Evolutionary conservation across 306 rosid genomes (phyloP), one percentile per base, ranked within the genome.

Genomic region (Castanea sativa): DNA sequence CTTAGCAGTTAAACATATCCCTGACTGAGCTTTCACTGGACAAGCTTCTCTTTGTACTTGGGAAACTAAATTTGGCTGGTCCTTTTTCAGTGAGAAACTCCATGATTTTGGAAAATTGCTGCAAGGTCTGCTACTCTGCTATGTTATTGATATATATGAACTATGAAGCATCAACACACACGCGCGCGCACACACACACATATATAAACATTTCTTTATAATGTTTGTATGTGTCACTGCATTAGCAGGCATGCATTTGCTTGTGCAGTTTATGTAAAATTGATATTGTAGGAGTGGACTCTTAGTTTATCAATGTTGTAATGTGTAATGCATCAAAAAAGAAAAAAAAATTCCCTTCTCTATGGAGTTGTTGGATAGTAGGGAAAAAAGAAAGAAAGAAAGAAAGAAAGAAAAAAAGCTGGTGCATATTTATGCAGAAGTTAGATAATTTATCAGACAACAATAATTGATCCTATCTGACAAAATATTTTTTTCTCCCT

Each of bases 1-100:
- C 82, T 83, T 87, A 78, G 81, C 92, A 94, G 99, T 77, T 90
- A 83, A 80, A 86, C 65, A 71, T 92, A 73, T 91, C 88, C 84
- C 74, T 94, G 73, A 87, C 85, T 67, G 97, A 94, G 90, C 89
- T 84, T 80, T 91, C 99, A 6, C 71, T 94, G 91, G 99, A 94
- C 41, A 83, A 87, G 73, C 85, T 92, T 86, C 97, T 94, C 91
- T 94, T 91, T 83, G 79, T 90, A 67, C 73, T 90, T 73, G 97
- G 97, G 80, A 88, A 86, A 80, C 72, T 94, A 84, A 73, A 90
- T 78, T 76, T 94, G 78, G 90, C 97, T 61, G 97, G 99, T 80
- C 99, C 99, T 83, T 94, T 82, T 80, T 88, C 87, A 32, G 86
- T 94, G 85, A 92, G 74, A 80, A 88, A 88, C 85, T 85, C 90